Conservation (phyloP, 441 rosid genomes). For the Eruca vesicaria region DNA sequence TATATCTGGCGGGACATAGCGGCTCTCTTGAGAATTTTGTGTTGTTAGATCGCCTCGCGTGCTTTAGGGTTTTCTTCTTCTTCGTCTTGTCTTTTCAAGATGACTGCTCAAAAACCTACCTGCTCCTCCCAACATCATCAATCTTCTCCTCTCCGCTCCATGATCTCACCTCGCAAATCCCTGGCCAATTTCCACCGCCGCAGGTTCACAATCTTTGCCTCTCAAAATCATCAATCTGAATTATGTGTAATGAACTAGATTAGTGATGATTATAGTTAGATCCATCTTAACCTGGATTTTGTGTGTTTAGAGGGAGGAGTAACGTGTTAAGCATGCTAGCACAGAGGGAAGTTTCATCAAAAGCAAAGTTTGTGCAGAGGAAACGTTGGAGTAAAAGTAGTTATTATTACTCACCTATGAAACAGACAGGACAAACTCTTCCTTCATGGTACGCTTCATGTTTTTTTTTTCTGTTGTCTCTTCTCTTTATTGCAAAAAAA, state of each 20-base stretch:
- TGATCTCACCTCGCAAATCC: neutral
- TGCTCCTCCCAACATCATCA: neutral
- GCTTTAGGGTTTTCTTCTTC: neutral
- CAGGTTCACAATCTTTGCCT: neutral
- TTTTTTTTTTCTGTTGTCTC: neutral
- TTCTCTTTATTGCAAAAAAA: no score
- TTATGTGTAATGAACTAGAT: neutral
- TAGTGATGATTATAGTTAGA: neutral
- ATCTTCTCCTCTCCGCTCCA: neutral
- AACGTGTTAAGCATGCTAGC: conserved; percentile 46
- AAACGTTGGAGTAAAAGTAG: conserved; percentile 54
- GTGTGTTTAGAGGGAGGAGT: conserved; percentile 42
- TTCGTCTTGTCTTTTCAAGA: neutral
- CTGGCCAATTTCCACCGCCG: neutral
- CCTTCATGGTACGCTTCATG: conserved; percentile 51
- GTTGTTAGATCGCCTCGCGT: neutral
- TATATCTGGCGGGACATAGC: neutral
- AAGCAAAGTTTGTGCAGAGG: conserved; percentile 47
- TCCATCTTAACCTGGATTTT: neutral
- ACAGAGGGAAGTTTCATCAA: conserved; percentile 65
- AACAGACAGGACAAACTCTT: conserved; percentile 55
- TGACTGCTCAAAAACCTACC: neutral
- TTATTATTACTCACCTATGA: conserved; percentile 27
- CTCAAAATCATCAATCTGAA: neutral
- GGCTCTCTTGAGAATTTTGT: neutral